Conservation (phyloP, 345 rosid species). For the Adansonia digitata region DNA sequence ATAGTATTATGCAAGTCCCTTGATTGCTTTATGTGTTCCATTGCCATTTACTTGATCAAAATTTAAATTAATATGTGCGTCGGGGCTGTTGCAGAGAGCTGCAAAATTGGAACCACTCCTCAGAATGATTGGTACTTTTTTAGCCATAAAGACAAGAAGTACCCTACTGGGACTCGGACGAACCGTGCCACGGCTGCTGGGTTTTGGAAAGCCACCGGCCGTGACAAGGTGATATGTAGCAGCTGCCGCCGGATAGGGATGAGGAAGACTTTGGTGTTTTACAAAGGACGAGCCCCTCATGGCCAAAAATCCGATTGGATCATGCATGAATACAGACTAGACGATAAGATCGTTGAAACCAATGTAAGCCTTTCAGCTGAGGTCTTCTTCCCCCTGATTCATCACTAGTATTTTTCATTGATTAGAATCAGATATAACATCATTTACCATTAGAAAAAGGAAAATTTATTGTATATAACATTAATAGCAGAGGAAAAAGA, state of each 20-base stretch:
- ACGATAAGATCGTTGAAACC: slow-evolving; percentile 37
- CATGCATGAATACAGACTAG: slow-evolving; percentile 80
- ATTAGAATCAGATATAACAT: neutral
- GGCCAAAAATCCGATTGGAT: slow-evolving; percentile 86
- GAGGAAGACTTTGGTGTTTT: slow-evolving; percentile 82
- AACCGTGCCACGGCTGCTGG: slow-evolving; percentile 79
- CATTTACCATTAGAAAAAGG: neutral
- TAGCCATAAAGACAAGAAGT: slow-evolving; percentile 82
- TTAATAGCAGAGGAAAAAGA: neutral
- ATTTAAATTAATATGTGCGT: neutral
- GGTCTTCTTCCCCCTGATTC: neutral
- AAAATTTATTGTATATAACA: neutral
- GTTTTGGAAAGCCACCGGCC: slow-evolving; percentile 88
- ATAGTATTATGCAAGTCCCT: neutral
- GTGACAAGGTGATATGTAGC: slow-evolving; percentile 67
- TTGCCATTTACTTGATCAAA: neutral
- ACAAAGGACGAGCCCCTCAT: slow-evolving; percentile 80
- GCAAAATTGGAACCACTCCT: slow-evolving; percentile 77
- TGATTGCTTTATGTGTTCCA: neutral
- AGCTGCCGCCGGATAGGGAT: slow-evolving; percentile 54
- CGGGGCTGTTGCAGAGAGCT: slow-evolving; percentile 43
- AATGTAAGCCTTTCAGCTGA: slow-evolving; percentile 17
- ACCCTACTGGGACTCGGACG: slow-evolving; percentile 77
- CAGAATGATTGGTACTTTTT: slow-evolving; percentile 86
- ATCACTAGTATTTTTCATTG: neutral